Percentiles rank a stretch among this genome's conserved stretches.
phyloP scores from a whole-genome alignment of 805 yeast species.

The Metschnikowia continentalis region DNA sequence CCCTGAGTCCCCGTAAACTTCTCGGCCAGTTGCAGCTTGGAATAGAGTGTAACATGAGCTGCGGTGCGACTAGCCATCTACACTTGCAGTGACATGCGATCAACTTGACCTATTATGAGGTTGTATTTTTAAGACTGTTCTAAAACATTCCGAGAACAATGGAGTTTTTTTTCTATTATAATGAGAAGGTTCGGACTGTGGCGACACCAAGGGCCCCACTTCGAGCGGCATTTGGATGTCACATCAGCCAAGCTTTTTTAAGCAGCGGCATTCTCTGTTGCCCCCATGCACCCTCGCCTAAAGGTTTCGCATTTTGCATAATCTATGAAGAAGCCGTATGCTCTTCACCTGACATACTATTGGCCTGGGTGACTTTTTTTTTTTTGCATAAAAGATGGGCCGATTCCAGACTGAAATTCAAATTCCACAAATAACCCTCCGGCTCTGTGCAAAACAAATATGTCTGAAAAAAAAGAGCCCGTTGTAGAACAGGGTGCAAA shows the following conservation, averaged over 20 bases:
- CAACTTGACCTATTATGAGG: too few species aligned
- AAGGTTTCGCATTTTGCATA: not conserved
- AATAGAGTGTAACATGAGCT: not conserved
- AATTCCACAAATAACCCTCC: not conserved
- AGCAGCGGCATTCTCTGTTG: not conserved
- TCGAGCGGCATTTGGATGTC: not conserved
- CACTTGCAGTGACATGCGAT: not conserved
- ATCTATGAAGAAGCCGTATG: conserved; percentile 1
- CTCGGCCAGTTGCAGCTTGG: not conserved
- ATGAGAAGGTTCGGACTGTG: not conserved
- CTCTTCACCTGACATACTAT: not conserved
- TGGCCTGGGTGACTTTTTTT: not conserved
- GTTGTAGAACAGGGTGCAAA: not conserved
- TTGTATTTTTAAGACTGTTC: too few species aligned
- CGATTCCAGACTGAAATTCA: not conserved
- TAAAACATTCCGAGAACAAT: not conserved
- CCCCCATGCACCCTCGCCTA: not conserved
- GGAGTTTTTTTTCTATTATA: too few species aligned
- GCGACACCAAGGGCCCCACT: not conserved
- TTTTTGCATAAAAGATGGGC: not conserved
- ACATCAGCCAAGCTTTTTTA: conserved; percentile 1
- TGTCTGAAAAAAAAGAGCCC: not conserved
- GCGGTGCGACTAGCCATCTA: not conserved
- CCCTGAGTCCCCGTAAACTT: not conserved
- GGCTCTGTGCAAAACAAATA: not conserved